Conservation (phyloP, 306 rosid genomes). For the Dalbergia cultrata region DNA sequence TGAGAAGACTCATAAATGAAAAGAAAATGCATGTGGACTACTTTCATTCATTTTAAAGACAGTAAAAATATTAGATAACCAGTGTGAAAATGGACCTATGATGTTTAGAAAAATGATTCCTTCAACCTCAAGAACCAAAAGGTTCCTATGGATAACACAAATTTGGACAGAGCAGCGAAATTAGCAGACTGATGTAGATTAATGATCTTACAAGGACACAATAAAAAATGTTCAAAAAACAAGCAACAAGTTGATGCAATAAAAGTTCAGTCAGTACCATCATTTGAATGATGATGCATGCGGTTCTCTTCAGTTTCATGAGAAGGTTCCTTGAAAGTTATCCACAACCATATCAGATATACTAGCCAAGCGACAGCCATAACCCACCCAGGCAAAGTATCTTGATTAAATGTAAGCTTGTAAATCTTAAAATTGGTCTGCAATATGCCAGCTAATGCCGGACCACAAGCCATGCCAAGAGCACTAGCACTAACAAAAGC, state of each 20-base stretch:
- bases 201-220: slow-evolving; percentile 27
- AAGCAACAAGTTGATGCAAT: slow-evolving; percentile 24
- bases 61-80: background rate
- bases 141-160: background rate
- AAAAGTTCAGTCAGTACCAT: slow-evolving; percentile 63
- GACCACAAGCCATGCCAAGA: slow-evolving; percentile 99
- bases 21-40: slow-evolving; percentile 18
- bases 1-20: slow-evolving; percentile 5
- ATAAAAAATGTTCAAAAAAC: slow-evolving; percentile 13
- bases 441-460: slow-evolving; percentile 94
- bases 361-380: slow-evolving; percentile 93
- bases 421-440: slow-evolving; percentile 82
- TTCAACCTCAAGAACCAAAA: slow-evolving; percentile 20
- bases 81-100: background rate
- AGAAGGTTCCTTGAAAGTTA: slow-evolving; percentile 88
- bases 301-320: slow-evolving; percentile 61
- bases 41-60: background rate
- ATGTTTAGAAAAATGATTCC: background rate
- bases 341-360: slow-evolving; percentile 83
- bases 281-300: slow-evolving; percentile 58
- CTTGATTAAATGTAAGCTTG: slow-evolving; percentile 83
- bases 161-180: slow-evolving; percentile 18
- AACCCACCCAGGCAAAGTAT: slow-evolving; percentile 97
- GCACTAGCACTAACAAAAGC: slow-evolving; percentile 99
- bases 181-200: slow-evolving; percentile 15